Evolutionary conservation across 805 yeast genomes (phyloP).

Genomic region (Saccharomycopsis sp.): DNA sequence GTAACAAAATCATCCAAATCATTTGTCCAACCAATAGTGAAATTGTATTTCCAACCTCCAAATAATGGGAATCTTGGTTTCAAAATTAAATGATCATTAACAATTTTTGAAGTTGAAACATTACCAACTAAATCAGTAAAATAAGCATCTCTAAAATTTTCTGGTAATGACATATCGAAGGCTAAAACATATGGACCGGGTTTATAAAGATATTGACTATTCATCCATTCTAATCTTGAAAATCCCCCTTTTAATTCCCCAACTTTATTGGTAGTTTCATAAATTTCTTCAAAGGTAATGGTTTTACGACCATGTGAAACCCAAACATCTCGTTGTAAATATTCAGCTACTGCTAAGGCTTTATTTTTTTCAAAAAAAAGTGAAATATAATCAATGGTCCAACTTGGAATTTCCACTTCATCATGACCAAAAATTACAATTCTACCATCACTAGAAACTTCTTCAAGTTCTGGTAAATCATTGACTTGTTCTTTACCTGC

Average conservation of each 20-base stretch:
- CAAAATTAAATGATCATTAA: slow-evolving; percentile 36
- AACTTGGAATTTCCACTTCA: slow-evolving; percentile 30
- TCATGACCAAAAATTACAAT: slow-evolving; percentile 6
- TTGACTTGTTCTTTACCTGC: slow-evolving; percentile 1
- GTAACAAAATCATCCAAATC: slow-evolving; percentile 41
- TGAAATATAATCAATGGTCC: slow-evolving; percentile 36
- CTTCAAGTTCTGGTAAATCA: neutral
- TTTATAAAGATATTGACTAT: slow-evolving; percentile 25
- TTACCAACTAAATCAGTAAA: slow-evolving; percentile 87
- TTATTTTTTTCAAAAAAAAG: slow-evolving; percentile 52
- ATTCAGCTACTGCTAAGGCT: slow-evolving; percentile 54
- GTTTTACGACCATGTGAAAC: slow-evolving; percentile 74
- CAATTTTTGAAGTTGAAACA: slow-evolving; percentile 62
- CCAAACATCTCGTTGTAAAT: slow-evolving; percentile 71
- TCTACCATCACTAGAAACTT: neutral
- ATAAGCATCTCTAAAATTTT: slow-evolving; percentile 53
- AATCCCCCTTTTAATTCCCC: slow-evolving; percentile 63
- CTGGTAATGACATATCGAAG: slow-evolving; percentile 46
- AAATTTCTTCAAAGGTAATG: slow-evolving; percentile 73
- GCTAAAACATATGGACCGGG: slow-evolving; percentile 48
- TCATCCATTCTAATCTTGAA: slow-evolving; percentile 70
- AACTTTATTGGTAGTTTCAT: slow-evolving; percentile 68
- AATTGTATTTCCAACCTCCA: slow-evolving; percentile 95
- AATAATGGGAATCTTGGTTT: slow-evolving; percentile 89
- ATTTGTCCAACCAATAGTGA: slow-evolving; percentile 89